Evolutionary conservation across 768 basidiomycete species (phyloP).

Genomic region (Myochromella boudieri): DNA sequence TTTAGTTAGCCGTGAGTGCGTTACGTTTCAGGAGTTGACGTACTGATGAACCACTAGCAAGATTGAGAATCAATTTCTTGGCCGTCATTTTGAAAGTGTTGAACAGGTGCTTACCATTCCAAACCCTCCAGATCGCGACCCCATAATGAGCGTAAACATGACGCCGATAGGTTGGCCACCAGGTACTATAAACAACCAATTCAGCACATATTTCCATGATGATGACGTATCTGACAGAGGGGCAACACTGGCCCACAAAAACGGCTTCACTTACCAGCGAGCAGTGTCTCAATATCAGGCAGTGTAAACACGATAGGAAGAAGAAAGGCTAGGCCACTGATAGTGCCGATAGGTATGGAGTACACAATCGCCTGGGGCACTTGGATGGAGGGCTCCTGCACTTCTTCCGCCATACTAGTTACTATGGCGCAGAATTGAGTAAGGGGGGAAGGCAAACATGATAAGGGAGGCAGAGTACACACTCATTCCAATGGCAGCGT

Average conservation of each 20-base stretch:
- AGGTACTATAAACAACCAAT: constrained; percentile 34
- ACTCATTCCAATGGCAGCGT: constrained; percentile 66
- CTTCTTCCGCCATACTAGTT: constrained; percentile 69
- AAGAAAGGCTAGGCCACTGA: constrained; percentile 53
- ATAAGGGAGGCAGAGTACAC: constrained; percentile 9
- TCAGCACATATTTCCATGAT: constrained; percentile 4
- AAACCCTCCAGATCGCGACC: constrained; percentile 60
- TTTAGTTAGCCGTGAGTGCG: not conserved
- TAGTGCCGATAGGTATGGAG: constrained; percentile 51
- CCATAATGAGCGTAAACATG: constrained; percentile 63
- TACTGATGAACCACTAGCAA: constrained; percentile 43
- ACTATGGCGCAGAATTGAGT: constrained; percentile 31
- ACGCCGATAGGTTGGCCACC: constrained; percentile 65
- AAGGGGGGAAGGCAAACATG: constrained; percentile 1
- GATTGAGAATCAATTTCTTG: not conserved
- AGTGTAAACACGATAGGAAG: constrained; percentile 67
- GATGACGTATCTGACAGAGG: not conserved
- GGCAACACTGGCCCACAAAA: not conserved
- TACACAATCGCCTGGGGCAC: constrained; percentile 56
- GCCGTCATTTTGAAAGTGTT: not conserved
- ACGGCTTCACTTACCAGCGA: constrained; percentile 41
- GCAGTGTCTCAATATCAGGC: constrained; percentile 52
- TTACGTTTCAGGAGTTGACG: constrained; percentile 10
- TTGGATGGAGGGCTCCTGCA: constrained; percentile 52
- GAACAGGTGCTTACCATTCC: constrained; percentile 42